Evolutionary conservation across 2,329 filamentous ascomycete genomes (phyloP).

Genomic region (Talaromyces sp.): DNA sequence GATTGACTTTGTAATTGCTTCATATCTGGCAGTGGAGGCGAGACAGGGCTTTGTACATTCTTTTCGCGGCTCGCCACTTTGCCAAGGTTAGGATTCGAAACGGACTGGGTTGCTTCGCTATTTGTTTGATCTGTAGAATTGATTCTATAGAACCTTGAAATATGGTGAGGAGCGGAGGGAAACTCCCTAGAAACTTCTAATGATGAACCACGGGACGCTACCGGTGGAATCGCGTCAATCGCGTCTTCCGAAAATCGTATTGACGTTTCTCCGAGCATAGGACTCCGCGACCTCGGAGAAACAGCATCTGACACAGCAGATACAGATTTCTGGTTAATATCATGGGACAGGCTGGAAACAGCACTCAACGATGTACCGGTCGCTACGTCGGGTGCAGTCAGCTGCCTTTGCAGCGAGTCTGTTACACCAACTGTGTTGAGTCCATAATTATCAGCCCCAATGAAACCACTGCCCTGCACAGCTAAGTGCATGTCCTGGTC

Average conservation of each 20-base stretch:
- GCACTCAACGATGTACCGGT: background rate
- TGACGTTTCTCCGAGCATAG: background rate
- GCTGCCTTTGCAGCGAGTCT: background rate
- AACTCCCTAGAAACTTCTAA: background rate
- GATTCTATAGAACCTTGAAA: background rate
- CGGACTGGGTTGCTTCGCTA: background rate
- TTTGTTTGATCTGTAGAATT: background rate
- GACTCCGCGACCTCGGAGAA: background rate
- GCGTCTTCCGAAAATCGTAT: background rate
- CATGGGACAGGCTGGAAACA: background rate
- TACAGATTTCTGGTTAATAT: background rate
- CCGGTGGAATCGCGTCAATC: background rate
- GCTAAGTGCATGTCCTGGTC: background rate
- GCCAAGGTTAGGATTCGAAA: background rate
- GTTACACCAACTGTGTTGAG: background rate
- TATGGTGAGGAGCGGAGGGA: background rate
- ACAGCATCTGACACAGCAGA: background rate
- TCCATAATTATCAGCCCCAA: background rate
- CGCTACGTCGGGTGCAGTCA: background rate
- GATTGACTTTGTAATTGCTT: background rate
- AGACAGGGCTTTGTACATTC: background rate
- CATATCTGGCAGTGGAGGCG: slow-evolving; percentile 1
- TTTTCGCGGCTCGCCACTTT: background rate
- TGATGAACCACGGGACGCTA: background rate
- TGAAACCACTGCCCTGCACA: background rate